Evolutionary conservation across 768 basidiomycete genomes (phyloP), one percentile per base, ranked within the genome.

Genomic region (Serendipita sp.): DNA sequence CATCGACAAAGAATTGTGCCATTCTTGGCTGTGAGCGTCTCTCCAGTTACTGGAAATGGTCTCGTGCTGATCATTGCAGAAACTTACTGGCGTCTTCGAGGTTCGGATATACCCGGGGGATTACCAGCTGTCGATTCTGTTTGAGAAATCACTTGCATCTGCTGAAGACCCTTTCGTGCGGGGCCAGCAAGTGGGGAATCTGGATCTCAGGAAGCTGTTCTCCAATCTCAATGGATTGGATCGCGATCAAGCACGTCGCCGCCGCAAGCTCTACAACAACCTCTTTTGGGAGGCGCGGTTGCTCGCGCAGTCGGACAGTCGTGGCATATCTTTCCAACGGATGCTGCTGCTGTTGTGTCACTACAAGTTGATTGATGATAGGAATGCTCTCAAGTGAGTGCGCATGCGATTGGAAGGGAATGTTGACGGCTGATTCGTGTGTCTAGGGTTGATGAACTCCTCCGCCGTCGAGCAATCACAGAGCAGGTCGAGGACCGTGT

Each of bases 341-440:
- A 95, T 95, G 89, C 79, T 98, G 2, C 70, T 88, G 34, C 74
- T 97, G 48, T 75, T 98, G 42, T 86, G 90, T 0, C 95, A 96
- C 70, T 85, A 97, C 74, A 93, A 90, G 71, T 74, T 98, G 60
- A 91, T 97, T 65, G 81, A 90, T 58, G 92, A 96, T 72, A 82
- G 81, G 28, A 88, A 91, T 31, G 94, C 94, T 14, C 74, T 98
- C 26, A 80, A 84, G 94, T 95, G 71, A 70, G 90, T 81, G 14
- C 24, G 13, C 5, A 5, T 9, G 11, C 13, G 16, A 5, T n/a
- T 3, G n/a, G 3, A n/a, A 17, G 48, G 56, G 26, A 30, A 20
- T n/a, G 2, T 3, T 2, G 17, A 0, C 20, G 42, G 69, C 63
- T 13, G 48, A 45, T 22, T 44, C 42, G 24, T 63, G 24, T 63